Evolutionary conservation across 257 asterid species (phyloP).

Genomic region (Forsythia viridissima): DNA sequence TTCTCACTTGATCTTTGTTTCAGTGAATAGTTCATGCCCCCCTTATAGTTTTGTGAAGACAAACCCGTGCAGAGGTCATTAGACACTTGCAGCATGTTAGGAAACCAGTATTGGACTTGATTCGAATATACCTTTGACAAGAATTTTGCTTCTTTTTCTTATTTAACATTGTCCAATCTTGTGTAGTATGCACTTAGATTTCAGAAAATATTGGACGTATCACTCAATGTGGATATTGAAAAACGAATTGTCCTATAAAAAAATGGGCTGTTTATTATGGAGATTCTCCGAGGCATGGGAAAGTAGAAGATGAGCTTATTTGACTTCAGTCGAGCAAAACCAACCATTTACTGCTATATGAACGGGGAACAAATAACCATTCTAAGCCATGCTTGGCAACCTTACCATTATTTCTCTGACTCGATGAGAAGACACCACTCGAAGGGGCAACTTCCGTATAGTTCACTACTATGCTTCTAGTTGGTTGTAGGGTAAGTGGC

Average conservation of each 20-base stretch:
- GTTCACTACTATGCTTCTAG: too few relatives aligned
- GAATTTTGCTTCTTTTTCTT: too few relatives aligned
- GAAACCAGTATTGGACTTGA: too few relatives aligned
- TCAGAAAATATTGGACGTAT: too few relatives aligned
- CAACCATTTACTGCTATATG: not conserved
- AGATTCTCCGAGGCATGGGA: not conserved
- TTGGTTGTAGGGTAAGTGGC: too few relatives aligned
- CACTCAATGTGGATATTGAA: too few relatives aligned
- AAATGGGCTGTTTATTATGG: not conserved
- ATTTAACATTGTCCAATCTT: too few relatives aligned
- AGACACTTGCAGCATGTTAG: too few relatives aligned
- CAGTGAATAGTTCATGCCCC: not conserved
- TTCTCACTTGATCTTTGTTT: not conserved
- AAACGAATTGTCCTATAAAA: too few relatives aligned
- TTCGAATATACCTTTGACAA: too few relatives aligned
- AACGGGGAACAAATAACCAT: not conserved
- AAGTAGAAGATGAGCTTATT: not conserved
- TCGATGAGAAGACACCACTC: not conserved
- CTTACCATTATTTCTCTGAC: not conserved
- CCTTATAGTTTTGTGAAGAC: not conserved
- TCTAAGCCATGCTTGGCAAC: not conserved
- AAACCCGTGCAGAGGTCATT: too few relatives aligned
- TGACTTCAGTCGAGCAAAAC: not conserved
- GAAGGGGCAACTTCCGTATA: not conserved
- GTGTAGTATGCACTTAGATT: too few relatives aligned